Evolutionary conservation across 257 asterid genomes (phyloP).

Genomic region (Solanum okadae): DNA sequence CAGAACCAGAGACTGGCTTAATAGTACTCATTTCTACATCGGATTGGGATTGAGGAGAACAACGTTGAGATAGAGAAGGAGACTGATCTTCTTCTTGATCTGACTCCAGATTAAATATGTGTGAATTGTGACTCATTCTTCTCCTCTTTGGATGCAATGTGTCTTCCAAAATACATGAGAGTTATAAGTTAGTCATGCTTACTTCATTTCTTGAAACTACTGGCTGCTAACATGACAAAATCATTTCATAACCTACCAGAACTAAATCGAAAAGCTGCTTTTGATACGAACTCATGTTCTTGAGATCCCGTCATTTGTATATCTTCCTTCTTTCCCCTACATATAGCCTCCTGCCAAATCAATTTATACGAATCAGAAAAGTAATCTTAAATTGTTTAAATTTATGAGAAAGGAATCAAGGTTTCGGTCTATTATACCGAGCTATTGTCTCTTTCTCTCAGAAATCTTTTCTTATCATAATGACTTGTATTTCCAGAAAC

Average conservation of each 20-base stretch:
- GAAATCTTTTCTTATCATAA: constrained; percentile 29
- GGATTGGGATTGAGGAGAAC: constrained; percentile 65
- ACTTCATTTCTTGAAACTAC: not conserved
- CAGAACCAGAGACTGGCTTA: constrained; percentile 17
- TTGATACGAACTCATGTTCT: constrained; percentile 36
- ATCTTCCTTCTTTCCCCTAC: constrained; percentile 41
- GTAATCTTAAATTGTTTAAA: not conserved
- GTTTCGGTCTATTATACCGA: not conserved
- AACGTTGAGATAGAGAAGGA: constrained; percentile 44
- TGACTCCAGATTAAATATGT: constrained; percentile 15
- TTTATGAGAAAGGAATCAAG: not conserved
- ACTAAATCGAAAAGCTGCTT: constrained; percentile 22
- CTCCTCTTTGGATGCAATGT: constrained; percentile 67
- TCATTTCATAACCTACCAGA: constrained; percentile 22
- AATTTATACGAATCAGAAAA: not conserved
- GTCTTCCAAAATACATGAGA: constrained; percentile 28
- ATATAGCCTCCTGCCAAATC: not conserved
- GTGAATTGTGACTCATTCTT: constrained; percentile 34
- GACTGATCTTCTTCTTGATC: constrained; percentile 44
- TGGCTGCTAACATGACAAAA: not conserved
- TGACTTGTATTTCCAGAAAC: constrained; percentile 13
- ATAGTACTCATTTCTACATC: constrained; percentile 41
- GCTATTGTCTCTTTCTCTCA: constrained; percentile 18
- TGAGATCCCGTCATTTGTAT: constrained; percentile 22
- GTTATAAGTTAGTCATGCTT: not conserved